Conservation (phyloP, 345 rosid genomes). For the Turritis glabra region DNA sequence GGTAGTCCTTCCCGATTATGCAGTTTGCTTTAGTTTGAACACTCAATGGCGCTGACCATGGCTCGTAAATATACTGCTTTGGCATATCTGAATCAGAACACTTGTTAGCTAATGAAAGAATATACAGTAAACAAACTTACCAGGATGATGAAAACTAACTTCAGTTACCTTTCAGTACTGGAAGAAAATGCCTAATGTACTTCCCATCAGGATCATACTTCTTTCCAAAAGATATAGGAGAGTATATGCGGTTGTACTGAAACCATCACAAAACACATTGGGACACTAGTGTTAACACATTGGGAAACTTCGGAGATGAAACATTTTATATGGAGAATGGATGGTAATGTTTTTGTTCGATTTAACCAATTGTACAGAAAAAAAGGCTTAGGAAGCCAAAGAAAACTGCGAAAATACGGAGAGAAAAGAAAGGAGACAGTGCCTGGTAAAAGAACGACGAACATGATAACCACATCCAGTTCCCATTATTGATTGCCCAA, state of each 20-base stretch:
- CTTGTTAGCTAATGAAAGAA: not conserved
- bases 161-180: slow-evolving; percentile 76
- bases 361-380: not conserved
- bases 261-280: slow-evolving; percentile 20
- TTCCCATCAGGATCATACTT: slow-evolving; percentile 87
- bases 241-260: slow-evolving; percentile 87
- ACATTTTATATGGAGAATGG: not conserved
- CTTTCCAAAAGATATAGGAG: slow-evolving; percentile 87
- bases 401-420: not conserved
- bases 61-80: slow-evolving; percentile 91
- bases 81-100: slow-evolving; percentile 71
- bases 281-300: not conserved
- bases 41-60: slow-evolving; percentile 89
- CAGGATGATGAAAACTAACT: not conserved
- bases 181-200: slow-evolving; percentile 84
- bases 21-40: slow-evolving; percentile 83
- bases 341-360: not conserved
- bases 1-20: slow-evolving; percentile 84
- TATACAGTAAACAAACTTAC: not conserved
- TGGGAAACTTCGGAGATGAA: not conserved
- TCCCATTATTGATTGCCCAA: slow-evolving; percentile 93
- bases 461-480: slow-evolving; percentile 96
- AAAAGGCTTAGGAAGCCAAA: not conserved
- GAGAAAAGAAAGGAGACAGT: not conserved
- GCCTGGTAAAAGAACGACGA: slow-evolving; percentile 99